A percentile compares a stretch with the other conserved stretches of the same genome.
Conservation (phyloP, 139 green algal species). For the Trebouxia sp. region DNA sequence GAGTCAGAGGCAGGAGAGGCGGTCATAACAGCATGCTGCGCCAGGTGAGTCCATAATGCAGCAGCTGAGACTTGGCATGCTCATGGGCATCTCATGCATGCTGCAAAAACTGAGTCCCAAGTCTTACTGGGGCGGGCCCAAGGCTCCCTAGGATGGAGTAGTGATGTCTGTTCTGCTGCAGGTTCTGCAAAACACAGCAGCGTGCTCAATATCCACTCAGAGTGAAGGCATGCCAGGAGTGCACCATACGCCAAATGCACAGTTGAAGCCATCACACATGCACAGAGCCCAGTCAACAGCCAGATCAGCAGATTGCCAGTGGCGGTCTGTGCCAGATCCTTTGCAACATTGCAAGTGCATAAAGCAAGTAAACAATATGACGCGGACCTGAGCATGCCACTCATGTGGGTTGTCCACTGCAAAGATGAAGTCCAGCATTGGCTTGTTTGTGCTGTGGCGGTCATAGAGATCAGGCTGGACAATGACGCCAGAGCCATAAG, state of each 20-base stretch:
- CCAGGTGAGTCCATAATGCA: no score
- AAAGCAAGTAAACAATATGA: neutral
- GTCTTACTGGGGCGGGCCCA: slow-evolving; percentile 48
- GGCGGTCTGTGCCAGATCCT: no score
- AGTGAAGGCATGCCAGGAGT: no score
- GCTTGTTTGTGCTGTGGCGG: neutral
- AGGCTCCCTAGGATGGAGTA: slow-evolving; percentile 69
- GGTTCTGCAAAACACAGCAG: slow-evolving; percentile 57
- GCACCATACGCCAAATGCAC: no score
- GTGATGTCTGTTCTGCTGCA: slow-evolving; percentile 65
- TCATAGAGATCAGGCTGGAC: slow-evolving; percentile 76
- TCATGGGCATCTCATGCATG: no score
- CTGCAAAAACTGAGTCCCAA: neutral
- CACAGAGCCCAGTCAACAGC: no score
- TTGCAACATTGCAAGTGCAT: neutral
- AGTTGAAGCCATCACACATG: neutral
- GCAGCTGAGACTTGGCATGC: no score
- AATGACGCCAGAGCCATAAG: slow-evolving; percentile 87
- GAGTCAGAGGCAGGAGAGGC: no score
- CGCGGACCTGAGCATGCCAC: slow-evolving; percentile 72
- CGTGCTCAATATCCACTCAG: no score
- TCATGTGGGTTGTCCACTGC: slow-evolving; percentile 63
- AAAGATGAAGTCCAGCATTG: slow-evolving; percentile 87
- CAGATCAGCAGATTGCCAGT: no score
- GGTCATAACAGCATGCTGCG: no score